Percentiles rank a stretch among this genome's conserved stretches.
Evolutionary conservation across 2,329 filamentous ascomycete genomes (phyloP).

Genomic region (Fusarium floridanum): DNA sequence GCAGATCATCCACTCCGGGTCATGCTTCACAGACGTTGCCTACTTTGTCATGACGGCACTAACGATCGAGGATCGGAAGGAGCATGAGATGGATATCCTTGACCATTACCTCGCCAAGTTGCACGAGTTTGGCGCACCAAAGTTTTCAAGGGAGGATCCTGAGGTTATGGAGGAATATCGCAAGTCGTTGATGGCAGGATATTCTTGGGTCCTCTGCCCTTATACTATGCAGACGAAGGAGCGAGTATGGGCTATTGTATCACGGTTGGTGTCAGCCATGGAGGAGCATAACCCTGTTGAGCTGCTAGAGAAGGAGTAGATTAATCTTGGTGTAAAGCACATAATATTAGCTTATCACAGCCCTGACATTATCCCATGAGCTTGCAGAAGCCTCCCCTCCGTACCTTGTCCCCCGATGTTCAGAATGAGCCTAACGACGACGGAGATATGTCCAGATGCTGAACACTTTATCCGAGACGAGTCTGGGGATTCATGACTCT

Average conservation of each 20-base stretch:
- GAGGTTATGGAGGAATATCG: neutral
- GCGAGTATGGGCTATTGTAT: slow-evolving; percentile 9
- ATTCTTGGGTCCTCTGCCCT: slow-evolving; percentile 5
- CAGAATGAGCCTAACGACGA: neutral
- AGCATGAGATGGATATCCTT: slow-evolving; percentile 17
- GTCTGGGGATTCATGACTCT: neutral
- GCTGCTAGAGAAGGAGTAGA: neutral
- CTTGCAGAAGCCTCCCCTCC: neutral
- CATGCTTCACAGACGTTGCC: neutral
- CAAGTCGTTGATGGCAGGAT: neutral
- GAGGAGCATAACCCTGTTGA: slow-evolving; percentile 17
- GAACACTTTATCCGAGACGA: neutral
- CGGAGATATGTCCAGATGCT: neutral
- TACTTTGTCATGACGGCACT: slow-evolving; percentile 5
- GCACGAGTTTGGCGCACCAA: slow-evolving; percentile 1
- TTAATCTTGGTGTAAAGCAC: neutral
- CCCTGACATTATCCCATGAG: neutral
- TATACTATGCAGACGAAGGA: slow-evolving; percentile 21
- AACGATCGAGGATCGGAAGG: slow-evolving; percentile 2
- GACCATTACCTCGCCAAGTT: slow-evolving; percentile 18
- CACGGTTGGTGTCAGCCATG: slow-evolving; percentile 20
- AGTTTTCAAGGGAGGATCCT: neutral
- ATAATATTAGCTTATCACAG: neutral
- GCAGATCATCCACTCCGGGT: neutral
- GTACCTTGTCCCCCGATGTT: neutral